phyloP scores from a whole-genome alignment of 2,329 filamentous ascomycete species.

The Chrysoporthe deuterocubensis region DNA sequence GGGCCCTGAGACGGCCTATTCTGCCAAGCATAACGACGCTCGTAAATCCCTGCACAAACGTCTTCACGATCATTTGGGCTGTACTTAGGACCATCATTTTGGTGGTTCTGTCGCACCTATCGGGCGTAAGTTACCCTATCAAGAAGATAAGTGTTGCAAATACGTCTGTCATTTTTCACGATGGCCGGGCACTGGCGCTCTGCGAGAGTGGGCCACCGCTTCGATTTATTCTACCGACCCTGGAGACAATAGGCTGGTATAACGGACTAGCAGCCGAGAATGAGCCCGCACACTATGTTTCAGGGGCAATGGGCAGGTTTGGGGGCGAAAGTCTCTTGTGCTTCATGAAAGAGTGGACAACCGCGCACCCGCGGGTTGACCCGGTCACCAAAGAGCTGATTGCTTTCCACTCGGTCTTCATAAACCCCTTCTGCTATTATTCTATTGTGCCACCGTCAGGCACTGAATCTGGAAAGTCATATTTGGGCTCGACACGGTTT shows the following conservation, averaged over 20 bases:
- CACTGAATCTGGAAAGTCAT: conserved; percentile 4
- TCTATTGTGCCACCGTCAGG: conserved; percentile 45
- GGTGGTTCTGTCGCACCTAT: conserved; percentile 60
- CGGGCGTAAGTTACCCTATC: conserved; percentile 59
- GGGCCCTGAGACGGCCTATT: conserved; percentile 57
- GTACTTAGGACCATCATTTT: conserved; percentile 62
- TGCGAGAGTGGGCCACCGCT: conserved; percentile 75
- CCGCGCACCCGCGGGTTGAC: conserved; percentile 71
- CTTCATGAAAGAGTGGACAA: conserved; percentile 74
- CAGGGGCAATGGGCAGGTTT: conserved; percentile 41
- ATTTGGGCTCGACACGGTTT: conserved; percentile 40
- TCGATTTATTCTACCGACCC: conserved; percentile 62
- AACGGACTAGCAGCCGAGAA: conserved; percentile 63
- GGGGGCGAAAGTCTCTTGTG: conserved; percentile 59
- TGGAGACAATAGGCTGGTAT: conserved; percentile 75
- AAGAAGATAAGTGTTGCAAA: conserved; percentile 74
- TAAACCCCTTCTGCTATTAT: conserved; percentile 69
- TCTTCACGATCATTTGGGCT: conserved; percentile 52
- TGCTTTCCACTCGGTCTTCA: conserved; percentile 69
- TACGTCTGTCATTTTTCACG: conserved; percentile 68
- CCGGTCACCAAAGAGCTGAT: conserved; percentile 66
- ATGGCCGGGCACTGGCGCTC: conserved; percentile 69
- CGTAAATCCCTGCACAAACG: conserved; percentile 59
- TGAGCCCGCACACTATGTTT: conserved; percentile 35
- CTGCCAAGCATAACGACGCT: conserved; percentile 70